Evolutionary conservation across 768 basidiomycete species (phyloP), one percentile per base, ranked within the genome.

Genomic region (Leccinum fibrillosum): DNA sequence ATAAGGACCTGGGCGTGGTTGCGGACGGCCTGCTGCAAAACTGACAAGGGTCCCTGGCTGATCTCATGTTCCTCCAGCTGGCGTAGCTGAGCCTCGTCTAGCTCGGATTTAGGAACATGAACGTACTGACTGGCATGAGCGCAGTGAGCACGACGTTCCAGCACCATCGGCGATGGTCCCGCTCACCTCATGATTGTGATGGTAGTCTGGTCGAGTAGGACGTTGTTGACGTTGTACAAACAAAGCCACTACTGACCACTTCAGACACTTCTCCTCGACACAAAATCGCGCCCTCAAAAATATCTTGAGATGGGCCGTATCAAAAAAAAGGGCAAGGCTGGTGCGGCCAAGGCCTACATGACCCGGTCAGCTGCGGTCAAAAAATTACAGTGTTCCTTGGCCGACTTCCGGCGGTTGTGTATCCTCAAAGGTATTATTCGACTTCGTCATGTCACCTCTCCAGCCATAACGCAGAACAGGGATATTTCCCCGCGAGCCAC

Each of bases 31-130:
- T 97, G 94, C 74, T 99, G 97, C 54, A 97, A 81, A 52, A 97
- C 94, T 42, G 94, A 95, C 72, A 97, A 76, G 23, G 94, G 94
- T n/a, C 94, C 95, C 75, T 98, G 95, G 57, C 92, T 94, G 75
- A 98, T 97, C 77, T 98, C 94, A 71, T 97, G 94, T 74, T 99
- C 97, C 75, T 98, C 96, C 59, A 99, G 80, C 67, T 94, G 90
- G 57, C 94, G 89, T 51, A 98, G 81, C 77, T 98, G 94, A 10
- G 93, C 92, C 74, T 98, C 97, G 72, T 98, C 94, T 56, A 98
- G 82, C 78, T 98, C 97, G 44, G 95, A 97, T 73, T 95, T 97
- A 55, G 94, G 92, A 58, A 94, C 89, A 73, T 95, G 92, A 60
- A 92, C 91, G 78, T 94, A 97, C 84, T 98, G 94, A 81, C 95